These are phyloP conservation scores for Geotrichum reessii DNA, from an alignment of 1,139 yeast genomes.

Conservation along the genomic window DNA sequence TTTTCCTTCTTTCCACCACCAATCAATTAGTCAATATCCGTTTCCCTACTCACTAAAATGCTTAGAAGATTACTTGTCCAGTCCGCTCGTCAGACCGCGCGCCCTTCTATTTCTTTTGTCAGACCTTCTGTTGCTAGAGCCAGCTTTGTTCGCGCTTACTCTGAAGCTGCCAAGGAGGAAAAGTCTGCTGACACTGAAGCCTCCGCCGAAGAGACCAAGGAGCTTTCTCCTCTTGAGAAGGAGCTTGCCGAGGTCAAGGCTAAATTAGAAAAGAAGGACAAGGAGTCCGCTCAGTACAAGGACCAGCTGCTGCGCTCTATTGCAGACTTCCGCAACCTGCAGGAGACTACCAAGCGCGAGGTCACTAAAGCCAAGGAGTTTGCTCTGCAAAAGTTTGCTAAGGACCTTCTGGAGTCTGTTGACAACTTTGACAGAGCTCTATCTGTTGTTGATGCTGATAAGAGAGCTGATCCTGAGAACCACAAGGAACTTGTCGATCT, in stretches of 20 bases:
- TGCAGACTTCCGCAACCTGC: constrained; percentile 91
- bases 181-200: constrained; percentile 22
- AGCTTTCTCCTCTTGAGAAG: constrained; percentile 15
- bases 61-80: constrained; percentile 11
- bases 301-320: constrained; percentile 77
- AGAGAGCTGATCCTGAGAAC: constrained; percentile 32
- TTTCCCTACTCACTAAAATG: constrained; percentile 4
- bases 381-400: constrained; percentile 90
- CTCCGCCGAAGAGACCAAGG: neutral
- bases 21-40: neutral
- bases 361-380: constrained; percentile 81
- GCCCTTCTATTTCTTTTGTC: neutral
- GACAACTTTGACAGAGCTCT: constrained; percentile 90
- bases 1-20: neutral
- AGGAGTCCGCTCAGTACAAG: constrained; percentile 75
- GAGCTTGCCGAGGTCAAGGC: constrained; percentile 40
- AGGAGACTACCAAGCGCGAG: constrained; percentile 84
- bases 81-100: constrained; percentile 3
- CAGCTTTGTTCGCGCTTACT: constrained; percentile 4
- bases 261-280: constrained; percentile 62
- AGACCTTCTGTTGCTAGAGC: neutral
- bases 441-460: constrained; percentile 62
- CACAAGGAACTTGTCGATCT: constrained; percentile 62
- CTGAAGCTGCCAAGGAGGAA: constrained; percentile 11
- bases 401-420: constrained; percentile 80